Conservation (phyloP, 768 basidiomycete species). For the Kwoniella mangroviensis region DNA sequence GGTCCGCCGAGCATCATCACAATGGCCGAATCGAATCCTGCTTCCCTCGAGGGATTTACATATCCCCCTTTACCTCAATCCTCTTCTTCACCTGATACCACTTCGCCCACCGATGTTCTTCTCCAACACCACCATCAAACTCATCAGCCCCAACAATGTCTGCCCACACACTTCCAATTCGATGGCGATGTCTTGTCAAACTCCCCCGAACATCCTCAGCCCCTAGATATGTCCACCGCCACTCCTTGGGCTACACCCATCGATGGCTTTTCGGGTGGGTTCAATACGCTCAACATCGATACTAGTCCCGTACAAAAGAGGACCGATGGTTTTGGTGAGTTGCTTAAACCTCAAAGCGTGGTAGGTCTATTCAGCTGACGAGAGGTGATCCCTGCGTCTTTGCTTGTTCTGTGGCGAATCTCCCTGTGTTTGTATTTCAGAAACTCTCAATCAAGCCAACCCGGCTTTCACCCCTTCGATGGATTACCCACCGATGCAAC, state of each 20-base stretch:
- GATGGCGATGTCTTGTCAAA: conserved; percentile 2
- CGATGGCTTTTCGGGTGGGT: conserved; percentile 8
- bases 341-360: background rate
- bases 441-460: background rate
- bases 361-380: background rate
- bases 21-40: conserved; percentile 2
- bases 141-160: background rate
- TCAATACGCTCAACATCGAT: conserved; percentile 10
- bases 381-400: background rate
- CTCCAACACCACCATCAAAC: background rate
- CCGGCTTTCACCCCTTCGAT: conserved; percentile 3
- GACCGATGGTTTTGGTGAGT: conserved; percentile 10
- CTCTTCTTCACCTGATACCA: background rate
- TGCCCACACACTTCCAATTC: conserved; percentile 14
- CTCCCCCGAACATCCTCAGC: conserved; percentile 16
- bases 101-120: conserved; percentile 2
- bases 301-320: conserved; percentile 6
- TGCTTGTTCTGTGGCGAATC: background rate
- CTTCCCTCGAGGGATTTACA: background rate
- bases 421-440: background rate
- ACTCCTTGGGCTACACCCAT: conserved; percentile 1
- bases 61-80: conserved; percentile 10
- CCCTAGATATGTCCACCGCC: background rate
- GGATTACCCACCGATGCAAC: conserved; percentile 7
- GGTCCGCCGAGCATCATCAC: too few species aligned